phyloP scores from a whole-genome alignment of 192 early-diverging fungal genomes.

The Ambispora gerdemannii region DNA sequence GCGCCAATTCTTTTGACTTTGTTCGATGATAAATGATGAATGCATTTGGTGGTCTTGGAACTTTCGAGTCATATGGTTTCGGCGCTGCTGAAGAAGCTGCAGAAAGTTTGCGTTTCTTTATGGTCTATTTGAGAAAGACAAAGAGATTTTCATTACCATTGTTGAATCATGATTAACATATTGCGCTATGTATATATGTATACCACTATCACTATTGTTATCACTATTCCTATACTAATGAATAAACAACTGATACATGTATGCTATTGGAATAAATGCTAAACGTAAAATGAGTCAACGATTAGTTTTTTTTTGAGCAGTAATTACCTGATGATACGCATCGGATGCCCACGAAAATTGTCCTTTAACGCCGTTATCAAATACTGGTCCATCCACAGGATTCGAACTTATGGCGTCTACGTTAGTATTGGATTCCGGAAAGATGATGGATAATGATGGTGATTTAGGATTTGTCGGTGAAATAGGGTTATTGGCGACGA shows the following conservation, averaged over 20 bases:
- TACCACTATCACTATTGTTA: no score
- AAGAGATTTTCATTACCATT: neutral
- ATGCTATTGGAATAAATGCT: neutral
- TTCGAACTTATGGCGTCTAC: neutral
- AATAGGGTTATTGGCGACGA: neutral
- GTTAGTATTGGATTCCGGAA: neutral
- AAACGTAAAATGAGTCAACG: neutral
- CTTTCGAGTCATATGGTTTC: conserved; percentile 25
- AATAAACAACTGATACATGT: neutral
- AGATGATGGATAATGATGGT: neutral
- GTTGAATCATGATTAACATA: neutral
- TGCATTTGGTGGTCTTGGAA: conserved; percentile 27
- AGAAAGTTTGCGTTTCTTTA: conserved; percentile 14
- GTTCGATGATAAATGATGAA: conserved; percentile 31
- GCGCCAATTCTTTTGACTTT: conserved; percentile 27
- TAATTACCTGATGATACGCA: conserved; percentile 17
- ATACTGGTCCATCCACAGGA: neutral
- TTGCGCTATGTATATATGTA: no score
- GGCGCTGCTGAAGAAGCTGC: neutral
- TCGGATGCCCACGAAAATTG: conserved; percentile 27
- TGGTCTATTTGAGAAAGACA: neutral
- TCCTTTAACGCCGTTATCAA: conserved; percentile 9
- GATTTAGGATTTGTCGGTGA: neutral
- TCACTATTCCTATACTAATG: neutral
- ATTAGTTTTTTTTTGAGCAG: neutral